Evolutionary conservation across 306 rosid species (phyloP).

Genomic region (Casuarina equisetifolia): DNA sequence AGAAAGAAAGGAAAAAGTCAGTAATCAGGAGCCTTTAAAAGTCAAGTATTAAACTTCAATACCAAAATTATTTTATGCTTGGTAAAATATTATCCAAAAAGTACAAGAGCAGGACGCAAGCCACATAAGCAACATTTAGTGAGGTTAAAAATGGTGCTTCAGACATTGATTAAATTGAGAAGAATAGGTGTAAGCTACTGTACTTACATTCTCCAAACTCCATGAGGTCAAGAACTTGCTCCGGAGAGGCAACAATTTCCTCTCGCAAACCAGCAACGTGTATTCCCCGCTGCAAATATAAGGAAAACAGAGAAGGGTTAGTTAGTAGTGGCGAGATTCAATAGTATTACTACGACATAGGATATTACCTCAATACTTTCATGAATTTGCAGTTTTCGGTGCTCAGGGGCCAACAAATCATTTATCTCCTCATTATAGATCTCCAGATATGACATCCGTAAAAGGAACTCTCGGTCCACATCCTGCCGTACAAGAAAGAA

Average conservation of each 20-base stretch:
- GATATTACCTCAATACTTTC: constrained; percentile 76
- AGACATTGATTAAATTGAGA: neutral
- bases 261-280: constrained; percentile 95
- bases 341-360: constrained; percentile 2
- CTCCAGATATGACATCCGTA: constrained; percentile 98
- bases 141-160: neutral
- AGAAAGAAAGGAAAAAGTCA: neutral
- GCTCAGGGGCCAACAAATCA: constrained; percentile 92
- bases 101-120: constrained; percentile 10
- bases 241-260: constrained; percentile 90
- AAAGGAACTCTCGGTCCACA: constrained; percentile 80
- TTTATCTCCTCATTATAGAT: constrained; percentile 93
- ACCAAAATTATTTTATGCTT: neutral
- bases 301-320: constrained; percentile 24
- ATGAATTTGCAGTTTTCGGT: constrained; percentile 93
- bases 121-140: constrained; percentile 7
- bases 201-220: constrained; percentile 83
- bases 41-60: neutral
- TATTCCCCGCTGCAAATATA: constrained; percentile 73
- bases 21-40: constrained; percentile 13
- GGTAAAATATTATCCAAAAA: constrained; percentile 12
- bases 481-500: constrained; percentile 45
- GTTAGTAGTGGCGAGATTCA: constrained; percentile 13
- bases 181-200: constrained; percentile 1
- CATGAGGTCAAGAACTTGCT: constrained; percentile 84